Evolutionary conservation across 345 rosid genomes (phyloP), one percentile per base, ranked within the genome.

Genomic region (Arabidopsis arenosa): DNA sequence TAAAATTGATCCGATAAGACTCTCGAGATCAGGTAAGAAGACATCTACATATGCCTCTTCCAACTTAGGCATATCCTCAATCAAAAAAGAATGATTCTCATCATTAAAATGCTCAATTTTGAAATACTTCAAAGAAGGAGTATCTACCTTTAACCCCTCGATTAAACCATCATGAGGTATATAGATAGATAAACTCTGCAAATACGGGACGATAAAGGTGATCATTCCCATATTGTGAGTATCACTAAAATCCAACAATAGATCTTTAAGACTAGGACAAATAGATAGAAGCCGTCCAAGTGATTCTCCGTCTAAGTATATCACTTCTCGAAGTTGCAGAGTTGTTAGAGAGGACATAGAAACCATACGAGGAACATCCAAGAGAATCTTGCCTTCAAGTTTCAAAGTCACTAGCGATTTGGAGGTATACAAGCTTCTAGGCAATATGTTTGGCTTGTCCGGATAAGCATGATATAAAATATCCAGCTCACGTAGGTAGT

Each of bases 341-440:
- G 23, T 44, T 47, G 45, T 70, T 37, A 70, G 10, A 2, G 6
- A 33, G 5, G 59, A 10, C 9, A 71, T 45, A 71, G 30, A 48
- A 14, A 48, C 67, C 12, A 8, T 60, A 0, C 21, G 15, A 48
- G 67, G 75, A 60, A 71, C 75, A 48, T 71, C 59, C 59, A 70
- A 17, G 0, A 33, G 5, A 17, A 70, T 45, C 0, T 2, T 0
- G 0, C 65, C 23, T 0, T 12, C 49, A 18, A 57, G 74, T 32
- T 33, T 58, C 23, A 70, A 18, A 54, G 45, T 70, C 13, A 32
- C 56, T 2, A 70, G 74, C 0, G 74, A 57, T 17, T 33, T 47
- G 66, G 66, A 33, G 4, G 26, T 60, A 10, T 60, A 72, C 49
- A 61, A 61, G 17, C 51, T 60, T n/a, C 49, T 60, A 2, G 75